phyloP scores from a whole-genome alignment of 306 rosid genomes.

The Urtica urens region DNA sequence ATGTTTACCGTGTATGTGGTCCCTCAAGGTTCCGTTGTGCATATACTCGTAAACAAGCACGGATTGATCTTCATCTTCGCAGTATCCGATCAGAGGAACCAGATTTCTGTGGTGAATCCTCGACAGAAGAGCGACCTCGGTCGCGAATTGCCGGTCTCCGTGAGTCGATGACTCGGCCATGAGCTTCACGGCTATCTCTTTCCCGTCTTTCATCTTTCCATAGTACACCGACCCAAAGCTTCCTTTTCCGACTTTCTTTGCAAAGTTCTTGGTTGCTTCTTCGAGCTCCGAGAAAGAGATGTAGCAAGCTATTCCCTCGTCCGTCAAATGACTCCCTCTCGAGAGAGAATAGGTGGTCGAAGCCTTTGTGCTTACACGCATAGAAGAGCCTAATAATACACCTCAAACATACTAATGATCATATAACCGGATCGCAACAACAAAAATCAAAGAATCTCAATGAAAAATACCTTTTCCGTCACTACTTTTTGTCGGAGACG shows the following conservation, averaged over 20 bases:
- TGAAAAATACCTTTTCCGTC: conserved; percentile 48
- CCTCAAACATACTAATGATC: conserved; percentile 8
- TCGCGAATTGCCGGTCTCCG: conserved; percentile 75
- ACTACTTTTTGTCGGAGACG: conserved; percentile 24
- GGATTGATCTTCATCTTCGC: conserved; percentile 80
- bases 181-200: conserved; percentile 92
- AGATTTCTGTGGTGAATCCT: conserved; percentile 95
- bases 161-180: conserved; percentile 74
- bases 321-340: conserved; percentile 51
- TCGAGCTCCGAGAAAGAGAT: conserved; percentile 56
- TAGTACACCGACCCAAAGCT: conserved; percentile 94
- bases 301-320: conserved; percentile 77
- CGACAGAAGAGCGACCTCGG: conserved; percentile 91
- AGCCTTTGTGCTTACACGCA: conserved; percentile 46
- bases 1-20: conserved; percentile 64
- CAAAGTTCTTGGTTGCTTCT: conserved; percentile 64
- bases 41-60: conserved; percentile 86
- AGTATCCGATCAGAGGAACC: conserved; percentile 93
- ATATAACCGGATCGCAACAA: conserved; percentile 9
- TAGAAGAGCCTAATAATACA: conserved; percentile 48
- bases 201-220: conserved; percentile 92
- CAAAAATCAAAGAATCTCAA: background rate
- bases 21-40: conserved; percentile 94
- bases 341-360: conserved; percentile 44
- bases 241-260: conserved; percentile 79